Percentiles rank a stretch among this genome's conserved stretches.
Evolutionary conservation across 2,329 filamentous ascomycete species (phyloP).

Genomic region (Fusarium heterosporum): DNA sequence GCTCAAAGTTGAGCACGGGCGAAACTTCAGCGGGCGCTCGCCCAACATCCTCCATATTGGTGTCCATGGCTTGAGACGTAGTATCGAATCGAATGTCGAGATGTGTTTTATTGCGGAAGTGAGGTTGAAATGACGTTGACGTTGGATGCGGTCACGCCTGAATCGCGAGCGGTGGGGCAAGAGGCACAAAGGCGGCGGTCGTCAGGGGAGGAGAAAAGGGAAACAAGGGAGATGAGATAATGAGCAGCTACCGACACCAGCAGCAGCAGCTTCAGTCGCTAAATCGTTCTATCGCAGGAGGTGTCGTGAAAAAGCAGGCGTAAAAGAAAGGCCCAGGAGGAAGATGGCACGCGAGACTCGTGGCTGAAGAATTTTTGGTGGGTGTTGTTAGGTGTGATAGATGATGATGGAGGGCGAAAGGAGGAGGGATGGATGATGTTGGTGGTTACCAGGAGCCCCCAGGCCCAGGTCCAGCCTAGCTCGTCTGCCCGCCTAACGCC

Average conservation of each 20-base stretch:
- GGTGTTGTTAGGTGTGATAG: slow-evolving; percentile 39
- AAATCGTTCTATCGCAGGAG: slow-evolving; percentile 34
- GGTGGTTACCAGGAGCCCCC: too few species aligned
- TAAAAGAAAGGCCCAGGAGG: slow-evolving; percentile 1
- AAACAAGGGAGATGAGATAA: slow-evolving; percentile 26
- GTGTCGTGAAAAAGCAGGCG: not conserved
- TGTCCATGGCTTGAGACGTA: slow-evolving; percentile 75
- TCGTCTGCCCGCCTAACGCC: slow-evolving; percentile 17
- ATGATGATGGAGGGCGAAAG: slow-evolving; percentile 41
- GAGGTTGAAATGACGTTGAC: slow-evolving; percentile 45
- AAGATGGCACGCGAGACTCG: slow-evolving; percentile 20
- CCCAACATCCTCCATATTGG: slow-evolving; percentile 98
- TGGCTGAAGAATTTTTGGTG: slow-evolving; percentile 39
- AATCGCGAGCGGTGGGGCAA: slow-evolving; percentile 49
- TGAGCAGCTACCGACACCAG: slow-evolving; percentile 39
- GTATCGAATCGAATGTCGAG: slow-evolving; percentile 16
- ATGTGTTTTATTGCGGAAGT: slow-evolving; percentile 30
- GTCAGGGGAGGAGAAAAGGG: slow-evolving; percentile 39
- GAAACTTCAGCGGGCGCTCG: slow-evolving; percentile 84
- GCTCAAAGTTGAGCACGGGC: slow-evolving; percentile 75
- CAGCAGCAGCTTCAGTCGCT: slow-evolving; percentile 34
- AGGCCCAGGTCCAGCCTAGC: slow-evolving; percentile 22
- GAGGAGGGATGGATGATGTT: slow-evolving; percentile 36
- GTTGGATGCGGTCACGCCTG: slow-evolving; percentile 50
- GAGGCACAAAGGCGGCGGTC: slow-evolving; percentile 47